Conservation (phyloP, 2,329 filamentous ascomycete species). For the Neopestalotiopsis sp. region DNA sequence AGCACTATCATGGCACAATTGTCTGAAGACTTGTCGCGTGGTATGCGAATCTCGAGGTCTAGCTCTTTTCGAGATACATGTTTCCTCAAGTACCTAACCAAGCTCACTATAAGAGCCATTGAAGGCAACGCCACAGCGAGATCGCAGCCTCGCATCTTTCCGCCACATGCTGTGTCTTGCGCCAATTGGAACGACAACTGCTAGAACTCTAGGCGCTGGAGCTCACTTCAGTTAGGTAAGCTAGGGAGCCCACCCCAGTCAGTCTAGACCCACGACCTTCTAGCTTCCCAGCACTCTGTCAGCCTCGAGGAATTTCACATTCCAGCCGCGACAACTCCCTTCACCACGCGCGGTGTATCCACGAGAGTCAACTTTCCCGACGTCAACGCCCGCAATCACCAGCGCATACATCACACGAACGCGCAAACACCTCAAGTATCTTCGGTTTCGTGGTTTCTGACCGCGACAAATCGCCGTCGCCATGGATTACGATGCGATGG, state of each 20-base stretch:
- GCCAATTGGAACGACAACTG: too few species aligned
- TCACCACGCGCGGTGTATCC: neutral
- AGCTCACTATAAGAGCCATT: neutral
- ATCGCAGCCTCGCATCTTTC: constrained; percentile 11
- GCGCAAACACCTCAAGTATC: neutral
- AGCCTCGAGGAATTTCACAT: constrained; percentile 19
- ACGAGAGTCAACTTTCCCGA: neutral
- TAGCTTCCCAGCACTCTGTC: neutral
- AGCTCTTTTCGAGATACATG: neutral
- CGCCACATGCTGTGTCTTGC: too few species aligned
- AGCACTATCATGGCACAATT: too few species aligned
- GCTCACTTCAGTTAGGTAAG: too few species aligned
- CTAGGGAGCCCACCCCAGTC: neutral
- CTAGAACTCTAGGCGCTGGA: too few species aligned
- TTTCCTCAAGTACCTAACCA: neutral
- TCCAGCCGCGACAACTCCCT: constrained; percentile 1
- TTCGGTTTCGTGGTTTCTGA: constrained; percentile 9
- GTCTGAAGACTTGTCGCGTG: neutral
- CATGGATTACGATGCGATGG: constrained; percentile 67
- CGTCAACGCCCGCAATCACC: neutral
- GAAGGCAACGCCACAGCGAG: neutral
- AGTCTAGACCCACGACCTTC: neutral
- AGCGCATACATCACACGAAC: neutral
- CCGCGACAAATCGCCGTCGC: constrained; percentile 18
- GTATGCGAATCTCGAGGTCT: neutral